Base-by-base conservation (phyloP, 164 flowering plant genomes). In the Nymphaea colorata region DNA sequence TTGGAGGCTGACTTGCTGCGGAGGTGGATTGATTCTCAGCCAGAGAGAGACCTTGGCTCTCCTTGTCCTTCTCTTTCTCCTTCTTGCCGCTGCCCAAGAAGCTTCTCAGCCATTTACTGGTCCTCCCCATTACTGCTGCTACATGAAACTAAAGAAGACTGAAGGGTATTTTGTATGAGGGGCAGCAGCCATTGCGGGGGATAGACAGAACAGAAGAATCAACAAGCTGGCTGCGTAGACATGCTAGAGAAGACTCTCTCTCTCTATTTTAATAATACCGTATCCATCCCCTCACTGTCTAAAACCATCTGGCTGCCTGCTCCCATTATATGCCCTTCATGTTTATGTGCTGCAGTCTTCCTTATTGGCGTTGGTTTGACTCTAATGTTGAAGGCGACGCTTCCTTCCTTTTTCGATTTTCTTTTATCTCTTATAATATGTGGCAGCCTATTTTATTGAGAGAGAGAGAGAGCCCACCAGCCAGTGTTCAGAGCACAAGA, bases 91-190 rank as follows among this genome's bases (percentile, higher is more conserved):
- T 88, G 2, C 76, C 75, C 75, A 92, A 80, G 75, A 89, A 81
- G 74, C 79, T 85, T 57, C 69, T 73, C 44, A 87, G 75, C 95
- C 95, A 86, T 79, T 73, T 87, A 76, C 86, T 72, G 64, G 95
- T 81, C 74, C 85, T 87, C 45, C 86, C 92, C 96, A 89, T 88
- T 67, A 69, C 65, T 67, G 62, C 64, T 57, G 57, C 57, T 51
- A 51, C 8, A 7, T 15, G 8, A 15, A 51, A 51, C 12, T 14
- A 47, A 14, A 4, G 15, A 51, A 51, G 15, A 15, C 14, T 51
- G 57, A 51, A 8, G 57, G 57, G 36, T 25, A 25, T 8, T 15
- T 3, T 8, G 57, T 8, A 15, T 15, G 3, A 51, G 57, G 11
- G 3, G 12, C 12, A 47, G 55, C 55, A 47, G 55, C 55, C 55